Conservation (phyloP, 176 grass and related monocot species). For the Pontederia paniculata region DNA sequence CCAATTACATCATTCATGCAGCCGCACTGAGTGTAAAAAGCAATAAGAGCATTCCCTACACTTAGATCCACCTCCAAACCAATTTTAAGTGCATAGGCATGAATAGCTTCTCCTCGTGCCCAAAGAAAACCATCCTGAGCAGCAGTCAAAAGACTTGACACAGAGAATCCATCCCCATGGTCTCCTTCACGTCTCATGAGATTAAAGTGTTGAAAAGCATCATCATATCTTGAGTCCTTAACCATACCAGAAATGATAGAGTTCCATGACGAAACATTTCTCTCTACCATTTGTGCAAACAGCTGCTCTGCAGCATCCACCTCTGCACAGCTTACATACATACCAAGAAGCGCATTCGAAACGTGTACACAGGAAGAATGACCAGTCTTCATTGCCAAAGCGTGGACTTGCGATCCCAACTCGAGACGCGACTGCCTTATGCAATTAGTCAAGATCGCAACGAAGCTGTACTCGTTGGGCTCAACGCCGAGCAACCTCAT, state of each 20-base stretch:
- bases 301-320: constrained; percentile 22
- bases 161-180: constrained; percentile 27
- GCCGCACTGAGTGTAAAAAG: constrained; percentile 42
- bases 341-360: constrained; percentile 44
- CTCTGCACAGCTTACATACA: constrained; percentile 12
- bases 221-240: constrained; percentile 41
- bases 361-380: constrained; percentile 30
- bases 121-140: constrained; percentile 24
- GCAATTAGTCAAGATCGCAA: constrained; percentile 54
- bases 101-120: constrained; percentile 30
- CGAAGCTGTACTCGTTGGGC: constrained; percentile 50
- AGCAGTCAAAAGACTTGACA: constrained; percentile 43
- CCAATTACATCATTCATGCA: constrained; percentile 21
- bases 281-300: constrained; percentile 33
- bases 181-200: constrained; percentile 32
- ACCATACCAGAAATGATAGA: constrained; percentile 38
- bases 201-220: constrained; percentile 45
- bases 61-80: constrained; percentile 47
- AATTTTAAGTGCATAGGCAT: constrained; percentile 50
- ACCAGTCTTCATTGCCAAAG: constrained; percentile 30
- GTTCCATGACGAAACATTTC: constrained; percentile 67
- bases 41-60: constrained; percentile 52
- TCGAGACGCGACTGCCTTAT: constrained; percentile 27
- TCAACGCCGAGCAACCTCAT: constrained; percentile 29
- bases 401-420: constrained; percentile 50